Conservation (phyloP, 495 filamentous ascomycete genomes). For the Aspergillus avenaceus region DNA sequence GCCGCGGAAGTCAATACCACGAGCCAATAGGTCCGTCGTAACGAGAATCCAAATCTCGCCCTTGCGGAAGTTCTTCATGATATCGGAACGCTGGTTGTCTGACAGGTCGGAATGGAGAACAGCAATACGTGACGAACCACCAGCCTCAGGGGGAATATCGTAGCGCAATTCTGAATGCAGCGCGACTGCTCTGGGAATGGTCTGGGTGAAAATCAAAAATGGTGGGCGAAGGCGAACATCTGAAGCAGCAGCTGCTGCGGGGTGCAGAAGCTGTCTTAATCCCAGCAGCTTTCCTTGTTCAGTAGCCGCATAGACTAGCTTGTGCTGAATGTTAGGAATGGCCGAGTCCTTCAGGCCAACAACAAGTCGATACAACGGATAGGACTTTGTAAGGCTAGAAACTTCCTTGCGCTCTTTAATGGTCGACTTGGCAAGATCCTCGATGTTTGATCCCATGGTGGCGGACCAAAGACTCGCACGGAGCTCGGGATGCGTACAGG, state of each 20-base stretch:
- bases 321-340: conserved; percentile 84
- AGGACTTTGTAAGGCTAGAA: conserved; percentile 21
- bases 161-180: conserved; percentile 88
- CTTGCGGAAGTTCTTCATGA: conserved; percentile 85
- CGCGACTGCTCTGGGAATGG: conserved; percentile 82
- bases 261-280: conserved; percentile 86
- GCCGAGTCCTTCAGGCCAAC: conserved; percentile 94
- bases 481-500: conserved; percentile 62
- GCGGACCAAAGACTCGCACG: conserved; percentile 86
- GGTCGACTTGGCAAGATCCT: conserved; percentile 64
- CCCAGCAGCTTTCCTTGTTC: conserved; percentile 92
- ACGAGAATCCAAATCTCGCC: conserved; percentile 96
- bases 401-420: conserved; percentile 46
- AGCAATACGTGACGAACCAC: conserved; percentile 80
- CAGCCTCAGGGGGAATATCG: conserved; percentile 85
- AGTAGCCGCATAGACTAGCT: conserved; percentile 83
- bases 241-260: conserved; percentile 54
- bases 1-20: conserved; percentile 87
- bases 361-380: conserved; percentile 72
- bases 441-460: conserved; percentile 91
- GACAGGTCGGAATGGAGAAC: conserved; percentile 86
- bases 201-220: conserved; percentile 93
- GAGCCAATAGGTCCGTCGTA: conserved; percentile 86
- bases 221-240: conserved; percentile 71
- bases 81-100: conserved; percentile 64